Percentiles rank a stretch among this genome's conserved stretches.
These are phyloP conservation scores for Scolecobasidium constrictum DNA, from an alignment of 2,329 filamentous ascomycete species.

Conservation along the genomic window DNA sequence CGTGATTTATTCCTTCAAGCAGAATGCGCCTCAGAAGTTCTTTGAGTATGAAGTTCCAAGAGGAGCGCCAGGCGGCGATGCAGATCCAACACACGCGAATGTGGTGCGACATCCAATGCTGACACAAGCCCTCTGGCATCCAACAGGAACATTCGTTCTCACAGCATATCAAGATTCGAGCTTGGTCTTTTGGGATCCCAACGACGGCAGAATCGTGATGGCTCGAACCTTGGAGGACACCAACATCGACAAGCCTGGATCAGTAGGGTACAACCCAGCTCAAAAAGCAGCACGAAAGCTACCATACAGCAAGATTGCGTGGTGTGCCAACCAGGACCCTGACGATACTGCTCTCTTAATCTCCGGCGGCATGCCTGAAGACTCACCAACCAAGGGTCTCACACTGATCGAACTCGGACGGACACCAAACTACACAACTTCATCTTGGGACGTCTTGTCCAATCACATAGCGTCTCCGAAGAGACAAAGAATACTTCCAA, in stretches of 20 bases:
- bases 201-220: slow-evolving; percentile 74
- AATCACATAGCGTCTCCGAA: slow-evolving; percentile 72
- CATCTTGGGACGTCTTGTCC: slow-evolving; percentile 73
- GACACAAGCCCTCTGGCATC: slow-evolving; percentile 85
- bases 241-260: slow-evolving; percentile 58
- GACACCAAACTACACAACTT: slow-evolving; percentile 85
- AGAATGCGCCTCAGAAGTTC: slow-evolving; percentile 65
- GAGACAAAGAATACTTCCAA: slow-evolving; percentile 57
- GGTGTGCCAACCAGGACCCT: slow-evolving; percentile 90
- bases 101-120: slow-evolving; percentile 59
- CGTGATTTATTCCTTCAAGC: slow-evolving; percentile 89
- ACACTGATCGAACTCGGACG: slow-evolving; percentile 83
- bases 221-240: slow-evolving; percentile 69
- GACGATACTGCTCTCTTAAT: slow-evolving; percentile 87
- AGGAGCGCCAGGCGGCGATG: slow-evolving; percentile 70
- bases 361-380: slow-evolving; percentile 64
- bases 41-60: slow-evolving; percentile 74
- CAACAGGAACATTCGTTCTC: slow-evolving; percentile 78
- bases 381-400: slow-evolving; percentile 60
- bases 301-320: slow-evolving; percentile 68
- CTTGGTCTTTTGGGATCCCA: slow-evolving; percentile 87
- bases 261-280: slow-evolving; percentile 29
- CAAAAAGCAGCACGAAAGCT: slow-evolving; percentile 52
- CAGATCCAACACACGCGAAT: slow-evolving; percentile 51
- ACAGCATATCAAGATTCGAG: slow-evolving; percentile 86